phyloP scores from a whole-genome alignment of 208 protist genomes.

The Plasmodiophora brassicae region DNA sequence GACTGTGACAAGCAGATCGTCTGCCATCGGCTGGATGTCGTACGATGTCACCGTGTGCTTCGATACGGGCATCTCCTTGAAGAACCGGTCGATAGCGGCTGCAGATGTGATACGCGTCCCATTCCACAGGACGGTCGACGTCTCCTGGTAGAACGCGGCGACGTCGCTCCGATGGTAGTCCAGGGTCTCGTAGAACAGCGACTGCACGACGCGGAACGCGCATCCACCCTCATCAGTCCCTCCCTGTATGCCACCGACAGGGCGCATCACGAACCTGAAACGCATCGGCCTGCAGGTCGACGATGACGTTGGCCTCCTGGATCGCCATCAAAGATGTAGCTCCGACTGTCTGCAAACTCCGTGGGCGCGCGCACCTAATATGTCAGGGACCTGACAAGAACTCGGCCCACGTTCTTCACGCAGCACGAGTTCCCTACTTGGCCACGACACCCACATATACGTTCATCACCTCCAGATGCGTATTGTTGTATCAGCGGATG shows the following conservation, averaged over 20 bases:
- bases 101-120: background rate
- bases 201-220: background rate
- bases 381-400: too few relatives aligned
- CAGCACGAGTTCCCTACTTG: too few relatives aligned
- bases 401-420: too few relatives aligned
- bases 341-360: too few relatives aligned
- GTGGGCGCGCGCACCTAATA: too few relatives aligned
- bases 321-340: too few relatives aligned
- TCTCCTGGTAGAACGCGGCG: background rate
- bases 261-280: background rate
- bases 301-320: background rate
- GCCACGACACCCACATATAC: too few relatives aligned
- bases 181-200: background rate
- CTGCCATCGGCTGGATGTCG: background rate
- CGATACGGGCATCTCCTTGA: background rate
- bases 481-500: constrained; percentile 2
- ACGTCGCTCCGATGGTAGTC: background rate
- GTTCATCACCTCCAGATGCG: background rate
- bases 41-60: background rate
- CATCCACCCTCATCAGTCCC: background rate
- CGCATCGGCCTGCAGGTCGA: background rate
- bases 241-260: background rate
- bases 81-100: background rate
- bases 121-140: background rate
- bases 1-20: constrained; percentile 14